Evolutionary conservation across 2,329 filamentous ascomycete genomes (phyloP), one percentile per base, ranked within the genome.

Genomic region (Aureobasidium sp.): DNA sequence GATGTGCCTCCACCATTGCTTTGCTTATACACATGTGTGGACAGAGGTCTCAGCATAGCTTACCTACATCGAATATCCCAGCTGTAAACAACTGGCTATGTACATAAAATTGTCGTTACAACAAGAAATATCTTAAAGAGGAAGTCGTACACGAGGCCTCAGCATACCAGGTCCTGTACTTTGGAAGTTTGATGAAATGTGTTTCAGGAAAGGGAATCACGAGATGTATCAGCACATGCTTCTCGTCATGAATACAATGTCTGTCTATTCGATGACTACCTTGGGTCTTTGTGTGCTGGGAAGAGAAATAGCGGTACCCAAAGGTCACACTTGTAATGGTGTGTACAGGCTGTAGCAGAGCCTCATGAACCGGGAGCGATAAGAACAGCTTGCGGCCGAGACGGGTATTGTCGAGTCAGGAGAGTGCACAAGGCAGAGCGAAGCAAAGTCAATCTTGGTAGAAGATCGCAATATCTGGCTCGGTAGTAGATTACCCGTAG

Each of bases 401-500:
- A 36, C 53, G 39, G 39, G 9, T 36, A 9, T 48, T 48, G 21
- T 48, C 42, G 54, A 58, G 54, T 48, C 54, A 58, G 29, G 54
- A 27, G 27, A 45, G 32, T 21, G 29, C 53, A 47, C 11, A 45
- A 29, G 34, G 30, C 11, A 47, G 29, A 47, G 29, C 8, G 32
- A 21, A 30, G 16, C 42, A 48, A 58, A 57, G 53, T 57, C 39
- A 57, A 57, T 44, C 39, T 57, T 14, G 27, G 30, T 45, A 41
- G 39, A 36, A 45, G 39, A 58, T 39, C 14, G 6, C 6, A 48
- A 58, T 47, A 47, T 48, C 21, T 58, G 54, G 54, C 39, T 58
- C 54, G 54, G 54, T 11, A 47, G 54, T 14, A 58, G 42, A 58
- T 58, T 58, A 58, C 32, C 54, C 54, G 54, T 16, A 45, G 42